Conservation (phyloP, 1,284 basidiomycete species). For the Sporisorium scitamineum region DNA sequence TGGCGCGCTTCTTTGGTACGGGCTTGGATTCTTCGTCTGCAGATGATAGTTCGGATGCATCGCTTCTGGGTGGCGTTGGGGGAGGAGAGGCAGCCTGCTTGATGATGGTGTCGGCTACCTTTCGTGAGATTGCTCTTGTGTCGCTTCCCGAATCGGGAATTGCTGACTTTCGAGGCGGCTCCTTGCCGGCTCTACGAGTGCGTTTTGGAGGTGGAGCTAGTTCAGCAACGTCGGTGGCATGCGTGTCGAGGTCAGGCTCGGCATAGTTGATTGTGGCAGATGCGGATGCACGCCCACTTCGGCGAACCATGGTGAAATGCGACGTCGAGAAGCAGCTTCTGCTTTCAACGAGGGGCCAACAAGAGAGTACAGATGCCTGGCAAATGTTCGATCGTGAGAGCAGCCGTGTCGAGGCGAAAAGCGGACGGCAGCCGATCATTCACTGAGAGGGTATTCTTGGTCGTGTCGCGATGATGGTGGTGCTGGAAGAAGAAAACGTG, state of each 20-base stretch:
- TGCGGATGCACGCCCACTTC: slow-evolving; percentile 37
- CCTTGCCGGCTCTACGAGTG: slow-evolving; percentile 13
- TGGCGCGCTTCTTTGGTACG: slow-evolving; percentile 23
- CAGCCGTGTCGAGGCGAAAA: slow-evolving; percentile 22
- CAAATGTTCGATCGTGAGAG: neutral
- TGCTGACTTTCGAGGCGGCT: neutral
- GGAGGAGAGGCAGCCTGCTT: slow-evolving; percentile 20
- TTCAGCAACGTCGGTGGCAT: neutral
- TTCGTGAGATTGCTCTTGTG: slow-evolving; percentile 20
- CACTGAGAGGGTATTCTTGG: neutral
- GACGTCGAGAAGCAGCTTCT: neutral
- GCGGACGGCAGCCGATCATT: slow-evolving; percentile 13
- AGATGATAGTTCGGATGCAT: slow-evolving; percentile 20
- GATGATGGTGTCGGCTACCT: slow-evolving; percentile 23
- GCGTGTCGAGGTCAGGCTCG: slow-evolving; percentile 17
- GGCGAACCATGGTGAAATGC: slow-evolving; percentile 22
- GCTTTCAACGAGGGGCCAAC: neutral
- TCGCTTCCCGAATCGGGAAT: neutral
- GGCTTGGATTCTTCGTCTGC: slow-evolving; percentile 18
- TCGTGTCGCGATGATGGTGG: neutral
- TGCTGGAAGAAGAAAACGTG: neutral
- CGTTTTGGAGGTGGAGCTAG: slow-evolving; percentile 18
- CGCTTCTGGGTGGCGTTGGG: slow-evolving; percentile 23
- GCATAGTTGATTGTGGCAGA: slow-evolving; percentile 28
- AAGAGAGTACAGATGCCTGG: neutral